Evolutionary conservation across 768 basidiomycete genomes (phyloP), one percentile per base, ranked within the genome.

Genomic region (Russula emetica): DNA sequence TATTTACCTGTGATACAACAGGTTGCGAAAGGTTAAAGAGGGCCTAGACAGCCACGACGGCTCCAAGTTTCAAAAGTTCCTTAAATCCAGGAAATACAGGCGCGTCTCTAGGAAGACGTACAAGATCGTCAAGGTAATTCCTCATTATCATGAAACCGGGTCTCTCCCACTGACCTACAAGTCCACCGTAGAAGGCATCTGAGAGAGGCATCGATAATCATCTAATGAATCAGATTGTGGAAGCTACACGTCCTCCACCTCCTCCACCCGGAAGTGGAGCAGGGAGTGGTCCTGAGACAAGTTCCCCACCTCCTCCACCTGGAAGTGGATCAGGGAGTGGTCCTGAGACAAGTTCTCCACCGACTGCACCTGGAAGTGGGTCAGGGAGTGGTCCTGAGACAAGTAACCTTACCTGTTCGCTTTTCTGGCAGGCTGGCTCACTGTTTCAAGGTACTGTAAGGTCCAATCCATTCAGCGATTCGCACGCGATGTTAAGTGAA

Each of bases 381-480:
- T 6, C 32, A 11, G 32, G 11, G 3, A 28, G 34, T 20, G 16
- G 7, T 24, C 13, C 13, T 38, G 22, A 7, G 16, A 55, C 34
- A 16, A 8, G 56, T 57, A 49, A 16, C 16, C 16, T 26, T 16
- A 14, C n/a, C 42, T 40, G 6, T n/a, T 22, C 34, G 2, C 13
- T 22, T 26, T 3, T 24, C 6, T 32, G 11, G 8, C 14, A 47
- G 14, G 22, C 5, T 26, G n/a, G 18, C 34, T 36, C 14, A 58
- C 16, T 11, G 5, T 34, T 13, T 44, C n/a, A 34, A 45, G n/a
- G 5, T 11, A 14, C 44, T 2, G 36, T 10, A 13, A 0, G 1
- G 7, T 18, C 16, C 7, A 16, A 47, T 24, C 60, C 60, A 13
- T 61, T 61, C 20, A 30, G 18, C 24, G 60, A 61, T 10, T 36